These are phyloP conservation scores for Colletotrichum scovillei DNA, from an alignment of 2,329 filamentous ascomycete species.

Conservation along the genomic window DNA sequence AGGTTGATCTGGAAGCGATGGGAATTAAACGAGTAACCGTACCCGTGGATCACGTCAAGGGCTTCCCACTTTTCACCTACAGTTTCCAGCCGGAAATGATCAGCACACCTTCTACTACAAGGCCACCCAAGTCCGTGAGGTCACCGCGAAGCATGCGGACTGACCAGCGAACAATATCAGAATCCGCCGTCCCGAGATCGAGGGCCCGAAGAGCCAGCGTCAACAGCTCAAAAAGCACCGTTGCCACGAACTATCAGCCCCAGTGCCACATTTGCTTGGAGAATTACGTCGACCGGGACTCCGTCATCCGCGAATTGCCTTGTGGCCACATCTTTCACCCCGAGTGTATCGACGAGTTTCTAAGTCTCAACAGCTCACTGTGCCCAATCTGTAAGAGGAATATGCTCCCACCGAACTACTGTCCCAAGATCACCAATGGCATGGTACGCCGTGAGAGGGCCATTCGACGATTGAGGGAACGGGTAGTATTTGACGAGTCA, in stretches of 20 bases:
- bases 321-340: constrained; percentile 96
- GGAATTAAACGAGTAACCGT: constrained; percentile 87
- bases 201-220: constrained; percentile 53
- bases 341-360: constrained; percentile 88
- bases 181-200: constrained; percentile 28
- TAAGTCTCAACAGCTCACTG: constrained; percentile 81
- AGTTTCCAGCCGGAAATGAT: constrained; percentile 62
- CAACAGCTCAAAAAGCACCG: constrained; percentile 47
- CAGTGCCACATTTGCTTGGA: constrained; percentile 92
- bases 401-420: constrained; percentile 77
- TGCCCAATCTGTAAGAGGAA: constrained; percentile 92
- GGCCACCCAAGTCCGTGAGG: constrained; percentile 44
- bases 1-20: constrained; percentile 87
- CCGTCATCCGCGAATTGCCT: constrained; percentile 84
- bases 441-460: constrained; percentile 88
- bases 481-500: constrained; percentile 56
- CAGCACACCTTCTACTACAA: constrained; percentile 51
- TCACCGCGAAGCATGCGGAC: constrained; percentile 36
- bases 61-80: constrained; percentile 85
- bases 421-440: constrained; percentile 79
- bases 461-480: constrained; percentile 69
- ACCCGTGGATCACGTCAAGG: constrained; percentile 75
- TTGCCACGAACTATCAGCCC: constrained; percentile 75
- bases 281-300: constrained; percentile 76
- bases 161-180: constrained; percentile 33